Conservation (phyloP, 345 rosid genomes). For the rapeseed (Brassica napus) region DNA sequence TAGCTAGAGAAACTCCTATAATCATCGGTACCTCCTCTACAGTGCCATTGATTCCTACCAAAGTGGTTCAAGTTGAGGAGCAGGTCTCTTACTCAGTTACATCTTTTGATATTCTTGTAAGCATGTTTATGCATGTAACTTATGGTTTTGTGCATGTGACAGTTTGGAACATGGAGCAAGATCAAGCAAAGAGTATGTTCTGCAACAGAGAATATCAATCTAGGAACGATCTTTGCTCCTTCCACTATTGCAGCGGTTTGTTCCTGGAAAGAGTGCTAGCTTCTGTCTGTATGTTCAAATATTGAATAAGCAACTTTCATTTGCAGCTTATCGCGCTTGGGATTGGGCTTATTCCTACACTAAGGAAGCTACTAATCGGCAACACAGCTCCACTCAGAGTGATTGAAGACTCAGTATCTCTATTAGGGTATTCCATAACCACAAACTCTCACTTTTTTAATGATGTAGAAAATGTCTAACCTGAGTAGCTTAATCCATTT, state of each 20-base stretch:
- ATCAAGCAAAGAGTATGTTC: slow-evolving; percentile 29
- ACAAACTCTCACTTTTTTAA: not conserved
- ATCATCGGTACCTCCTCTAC: slow-evolving; percentile 18
- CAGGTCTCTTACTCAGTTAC: slow-evolving; percentile 26
- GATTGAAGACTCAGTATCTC: slow-evolving; percentile 54
- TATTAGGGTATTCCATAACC: slow-evolving; percentile 54
- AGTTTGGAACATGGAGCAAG: slow-evolving; percentile 41
- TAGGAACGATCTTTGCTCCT: slow-evolving; percentile 57
- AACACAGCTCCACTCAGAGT: slow-evolving; percentile 60
- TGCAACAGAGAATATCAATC: slow-evolving; percentile 40
- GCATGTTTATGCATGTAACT: not conserved
- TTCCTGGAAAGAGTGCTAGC: not conserved
- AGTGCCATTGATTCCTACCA: slow-evolving; percentile 41
- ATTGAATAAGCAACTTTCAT: not conserved
- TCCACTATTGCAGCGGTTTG: slow-evolving; percentile 61
- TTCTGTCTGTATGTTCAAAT: too few relatives aligned
- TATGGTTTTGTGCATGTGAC: slow-evolving; percentile 5
- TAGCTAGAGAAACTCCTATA: slow-evolving; percentile 38
- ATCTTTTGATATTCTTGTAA: slow-evolving; percentile 2
- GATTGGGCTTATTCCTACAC: slow-evolving; percentile 50
- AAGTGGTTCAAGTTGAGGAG: slow-evolving; percentile 16
- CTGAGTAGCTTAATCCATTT: slow-evolving; percentile 10
- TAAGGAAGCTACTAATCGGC: slow-evolving; percentile 52
- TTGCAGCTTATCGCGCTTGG: slow-evolving; percentile 57
- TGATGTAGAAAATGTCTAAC: not conserved